Percentiles rank a stretch among this genome's conserved stretches.
phyloP scores from a whole-genome alignment of 75 land plant species.

The Picea glauca region DNA sequence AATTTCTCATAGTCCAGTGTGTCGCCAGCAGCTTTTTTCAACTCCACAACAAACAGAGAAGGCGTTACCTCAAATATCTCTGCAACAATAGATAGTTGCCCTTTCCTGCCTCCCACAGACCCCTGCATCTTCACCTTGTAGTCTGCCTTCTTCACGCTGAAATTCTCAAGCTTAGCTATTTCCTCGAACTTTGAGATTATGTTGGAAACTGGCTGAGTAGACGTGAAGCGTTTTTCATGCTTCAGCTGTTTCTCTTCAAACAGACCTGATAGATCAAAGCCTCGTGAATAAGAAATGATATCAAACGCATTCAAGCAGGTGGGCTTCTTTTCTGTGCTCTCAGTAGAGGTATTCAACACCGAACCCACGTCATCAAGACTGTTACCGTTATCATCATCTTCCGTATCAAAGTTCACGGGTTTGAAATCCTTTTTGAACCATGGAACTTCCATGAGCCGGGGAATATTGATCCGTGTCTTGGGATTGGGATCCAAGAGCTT shows the following conservation, averaged over 20 bases:
- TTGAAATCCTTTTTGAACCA: conserved; percentile 69
- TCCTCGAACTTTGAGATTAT: conserved; percentile 70
- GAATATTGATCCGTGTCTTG: conserved; percentile 38
- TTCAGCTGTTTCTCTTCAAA: conserved; percentile 43
- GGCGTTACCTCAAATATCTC: conserved; percentile 72
- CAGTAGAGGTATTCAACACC: conserved; percentile 6
- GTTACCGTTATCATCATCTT: conserved; percentile 17
- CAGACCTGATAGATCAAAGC: conserved; percentile 71
- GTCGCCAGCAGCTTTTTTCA: conserved; percentile 54
- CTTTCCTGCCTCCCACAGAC: conserved; percentile 43
- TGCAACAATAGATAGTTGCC: conserved; percentile 39
- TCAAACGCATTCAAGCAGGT: conserved; percentile 69
- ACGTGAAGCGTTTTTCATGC: conserved; percentile 37
- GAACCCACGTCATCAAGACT: conserved; percentile 33
- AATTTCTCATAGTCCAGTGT: conserved; percentile 45
- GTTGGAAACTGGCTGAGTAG: conserved; percentile 34
- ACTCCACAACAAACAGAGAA: conserved; percentile 47
- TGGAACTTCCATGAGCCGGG: conserved; percentile 47
- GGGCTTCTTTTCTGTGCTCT: conserved; percentile 22
- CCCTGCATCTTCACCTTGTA: conserved; percentile 46
- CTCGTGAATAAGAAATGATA: conserved; percentile 68
- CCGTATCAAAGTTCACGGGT: conserved; percentile 24
- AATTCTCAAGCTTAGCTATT: conserved; percentile 31
- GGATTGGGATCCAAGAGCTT: conserved; percentile 55
- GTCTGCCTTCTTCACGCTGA: conserved; percentile 42